These are phyloP conservation scores for Fusarium citri DNA, from an alignment of 2,329 filamentous ascomycete genomes.

Conservation along the genomic window DNA sequence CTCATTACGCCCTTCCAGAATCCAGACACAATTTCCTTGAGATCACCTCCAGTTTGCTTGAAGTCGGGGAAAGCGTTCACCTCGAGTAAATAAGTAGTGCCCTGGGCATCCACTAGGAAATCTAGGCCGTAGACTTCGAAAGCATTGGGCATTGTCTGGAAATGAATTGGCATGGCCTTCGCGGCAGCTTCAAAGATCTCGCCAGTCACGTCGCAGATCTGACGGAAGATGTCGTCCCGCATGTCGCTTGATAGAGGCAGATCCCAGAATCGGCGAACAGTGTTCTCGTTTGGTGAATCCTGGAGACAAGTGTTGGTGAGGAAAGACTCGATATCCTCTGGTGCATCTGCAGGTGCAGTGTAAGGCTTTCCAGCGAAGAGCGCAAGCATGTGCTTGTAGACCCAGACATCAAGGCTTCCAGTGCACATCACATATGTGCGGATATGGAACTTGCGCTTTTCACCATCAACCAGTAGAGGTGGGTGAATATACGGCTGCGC, in stretches of 20 bases:
- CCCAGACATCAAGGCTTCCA: slow-evolving; percentile 82
- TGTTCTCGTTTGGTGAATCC: slow-evolving; percentile 67
- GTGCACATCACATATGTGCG: slow-evolving; percentile 88
- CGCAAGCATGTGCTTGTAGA: slow-evolving; percentile 91
- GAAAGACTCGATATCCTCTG: slow-evolving; percentile 73
- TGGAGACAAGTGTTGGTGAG: slow-evolving; percentile 97
- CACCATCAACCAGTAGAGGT: slow-evolving; percentile 75
- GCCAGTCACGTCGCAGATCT: slow-evolving; percentile 79
- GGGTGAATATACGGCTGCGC: slow-evolving; percentile 95
- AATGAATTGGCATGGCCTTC: slow-evolving; percentile 85
- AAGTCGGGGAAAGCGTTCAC: slow-evolving; percentile 98
- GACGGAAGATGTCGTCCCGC: slow-evolving; percentile 73
- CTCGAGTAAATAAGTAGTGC: slow-evolving; percentile 82
- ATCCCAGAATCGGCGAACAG: slow-evolving; percentile 80
- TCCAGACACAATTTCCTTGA: slow-evolving; percentile 77
- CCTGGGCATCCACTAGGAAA: slow-evolving; percentile 79
- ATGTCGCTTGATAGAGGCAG: slow-evolving; percentile 63
- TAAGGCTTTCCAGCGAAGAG: slow-evolving; percentile 87
- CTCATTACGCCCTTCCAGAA: slow-evolving; percentile 82
- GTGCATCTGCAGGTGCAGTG: slow-evolving; percentile 67
- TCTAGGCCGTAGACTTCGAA: slow-evolving; percentile 95
- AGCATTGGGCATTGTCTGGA: slow-evolving; percentile 86
- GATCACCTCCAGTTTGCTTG: slow-evolving; percentile 86
- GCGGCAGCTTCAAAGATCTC: slow-evolving; percentile 91
- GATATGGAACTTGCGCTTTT: slow-evolving; percentile 90